Evolutionary conservation across 2,329 filamentous ascomycete genomes (phyloP), one percentile per base, ranked within the genome.

Genomic region (Magnaporthiopsis incrustans): DNA sequence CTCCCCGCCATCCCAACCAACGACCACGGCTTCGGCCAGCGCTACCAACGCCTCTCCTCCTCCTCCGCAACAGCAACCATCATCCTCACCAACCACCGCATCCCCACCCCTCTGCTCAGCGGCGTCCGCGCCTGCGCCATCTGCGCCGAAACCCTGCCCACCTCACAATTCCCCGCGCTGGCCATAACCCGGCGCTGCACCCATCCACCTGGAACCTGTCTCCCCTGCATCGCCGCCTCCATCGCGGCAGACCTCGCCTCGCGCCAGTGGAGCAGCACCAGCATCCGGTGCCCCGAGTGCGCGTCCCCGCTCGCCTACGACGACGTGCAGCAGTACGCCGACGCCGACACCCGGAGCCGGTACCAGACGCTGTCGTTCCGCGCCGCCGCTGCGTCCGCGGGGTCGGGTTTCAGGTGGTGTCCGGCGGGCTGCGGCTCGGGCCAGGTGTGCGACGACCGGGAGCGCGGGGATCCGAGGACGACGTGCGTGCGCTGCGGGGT

Each of bases 241-340:
- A 77, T 79, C 53, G 68, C 68, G 30, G 70, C 72, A 2, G 75
- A 77, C 60, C 60, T 78, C 18, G 68, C 69, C 35, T 71, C 60
- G 66, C 74, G 73, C 27, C 64, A 74, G 2, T 80, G 79, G 77
- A 77, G 79, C 44, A 74, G 79, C 33, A 35, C 33, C 33, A 35
- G 11, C 12, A 77, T 86, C 57, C 73, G 73, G 59, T 87, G 84
- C 62, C 82, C 83, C 0, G 79, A 83, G 61, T 87, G 84, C 66
- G 68, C 74, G 3, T 73, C 72, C 32, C 67, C 69, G 0, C 72
- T 87, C 2, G 68, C 73, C 11, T 79, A 80, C 66, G 70, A 73
- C 22, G 79, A 81, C 25, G 75, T 86, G 3, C 74, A 77, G 65
- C 72, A 72, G 0, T 79, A 77, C 63, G 81, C 82, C 1, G 75